Evolutionary conservation across 495 filamentous ascomycete genomes (phyloP), one percentile per base, ranked within the genome.

Genomic region (Penicillium nucicola): DNA sequence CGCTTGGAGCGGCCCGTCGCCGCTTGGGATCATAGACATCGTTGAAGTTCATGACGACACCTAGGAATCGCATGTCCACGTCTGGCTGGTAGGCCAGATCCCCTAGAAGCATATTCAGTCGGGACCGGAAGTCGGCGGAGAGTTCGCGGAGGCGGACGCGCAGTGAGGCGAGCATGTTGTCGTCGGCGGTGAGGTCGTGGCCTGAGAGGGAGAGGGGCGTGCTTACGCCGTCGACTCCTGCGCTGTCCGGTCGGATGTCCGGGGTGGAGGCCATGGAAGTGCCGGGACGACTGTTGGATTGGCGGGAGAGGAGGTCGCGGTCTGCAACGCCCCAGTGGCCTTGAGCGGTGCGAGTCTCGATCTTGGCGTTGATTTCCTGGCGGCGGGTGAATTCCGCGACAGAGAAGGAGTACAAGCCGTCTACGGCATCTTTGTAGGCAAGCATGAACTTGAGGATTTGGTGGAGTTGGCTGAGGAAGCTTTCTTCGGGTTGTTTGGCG

Each of bases 11-110:
- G 11, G 62, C 56, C 35, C 73, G 66, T 65, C 84, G 79, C 67
- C 82, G 75, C 50, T 82, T 78, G 37, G 81, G 78, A 66, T 86
- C 77, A 69, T 97, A 97, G 7, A 96, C 89, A 67, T 97, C 92
- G 67, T 99, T 99, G 65, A 99, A 99, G 64, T 97, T 99, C 90
- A 99, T 95, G 17, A 92, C 88, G 40, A 96, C 89, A 9, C 87
- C 95, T 52, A 99, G 73, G 72, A 97, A 95, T 35, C 92, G 80
- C 87, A 99, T 91, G 58, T 97, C 93, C 50, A 88, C 84, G 66
- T 98, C 95, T 11, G 91, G 87, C 71, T 97, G 95, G 62, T 93
- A 90, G 8, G 89, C 84, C 50, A 99, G 65, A 68, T 97, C 95
- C 9, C 91, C 90, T 28, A 99, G 74, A 19, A 99, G 73, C 22